Base-by-base conservation (phyloP, 768 basidiomycete species). In the Ephemerocybe angulata region DNA sequence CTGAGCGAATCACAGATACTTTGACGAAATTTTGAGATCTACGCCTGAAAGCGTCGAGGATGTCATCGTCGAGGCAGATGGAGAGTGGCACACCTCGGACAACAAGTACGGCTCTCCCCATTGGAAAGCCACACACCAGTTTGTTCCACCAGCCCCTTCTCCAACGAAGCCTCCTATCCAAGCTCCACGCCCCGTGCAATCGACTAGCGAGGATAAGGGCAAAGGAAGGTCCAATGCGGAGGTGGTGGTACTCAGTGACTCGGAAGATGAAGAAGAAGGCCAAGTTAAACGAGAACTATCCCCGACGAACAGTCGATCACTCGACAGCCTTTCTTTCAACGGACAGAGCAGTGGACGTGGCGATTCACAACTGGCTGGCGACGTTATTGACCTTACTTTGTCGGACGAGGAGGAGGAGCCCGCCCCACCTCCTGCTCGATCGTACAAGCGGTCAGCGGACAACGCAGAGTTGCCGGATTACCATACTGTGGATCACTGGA, bases 51-150 rank as follows among this genome's bases (percentile, higher is more conserved):
- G 75, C 50, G 84, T 92, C 12, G 97, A 99, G 48, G 91, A 97
- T 59, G 93, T 99, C 24, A 80, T 96, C 53, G 85, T 99, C 15
- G 96, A 99, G 69, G 84, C 92, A 4, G 87, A 96, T 66, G 95
- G 93, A 1, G 88, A 95, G 67, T 99, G 97, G 97, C 95, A 97
- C 67, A 93, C 93, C 1, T 73, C 81, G 17, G 93, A 98, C 70
- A 81, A 88, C 73, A 92, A 88, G 69, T 88, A 82, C 63, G 93
- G 83, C 1, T 93, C 91, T 19, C 62, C 73, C 1, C 72, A 68
- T 28, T 97, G 94, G 93, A 82, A 78, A 60, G 77, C 78, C 41
- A 60, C 69, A 0, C 83, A 88, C 67, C 75, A 81, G 12, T 67
- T 68, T 7, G 53, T 72, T 31, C 72, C 64, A 22, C 74, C 74